phyloP scores from a whole-genome alignment of 768 basidiomycete species.

The Wakefieldia striispora region DNA sequence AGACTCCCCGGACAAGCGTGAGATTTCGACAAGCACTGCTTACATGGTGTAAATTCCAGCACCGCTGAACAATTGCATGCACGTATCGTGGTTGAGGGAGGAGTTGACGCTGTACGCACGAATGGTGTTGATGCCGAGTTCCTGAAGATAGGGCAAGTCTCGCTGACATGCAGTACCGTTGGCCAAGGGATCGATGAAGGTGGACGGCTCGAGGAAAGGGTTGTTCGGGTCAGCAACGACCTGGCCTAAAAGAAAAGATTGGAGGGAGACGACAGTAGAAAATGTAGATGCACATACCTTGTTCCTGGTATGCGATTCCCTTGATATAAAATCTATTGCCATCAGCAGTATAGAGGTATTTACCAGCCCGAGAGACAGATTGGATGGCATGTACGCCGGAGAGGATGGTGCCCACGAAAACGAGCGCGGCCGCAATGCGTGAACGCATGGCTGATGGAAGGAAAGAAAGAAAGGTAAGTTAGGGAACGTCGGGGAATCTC shows the following conservation, averaged over 20 bases:
- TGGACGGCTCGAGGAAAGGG: conserved; percentile 67
- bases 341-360: conserved; percentile 76
- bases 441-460: conserved; percentile 26
- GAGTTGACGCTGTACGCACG: conserved; percentile 88
- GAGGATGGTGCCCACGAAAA: conserved; percentile 41
- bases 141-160: conserved; percentile 73
- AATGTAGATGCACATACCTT: conserved; percentile 46
- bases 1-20: conserved; percentile 1
- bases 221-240: conserved; percentile 48
- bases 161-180: conserved; percentile 65
- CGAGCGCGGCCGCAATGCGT: conserved; percentile 27
- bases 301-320: conserved; percentile 81
- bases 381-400: conserved; percentile 63
- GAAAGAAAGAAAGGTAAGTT: conserved; percentile 3
- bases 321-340: conserved; percentile 87
- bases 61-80: conserved; percentile 73
- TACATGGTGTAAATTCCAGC: conserved; percentile 91
- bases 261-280: not conserved
- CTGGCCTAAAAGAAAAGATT: conserved; percentile 27
- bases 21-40: conserved; percentile 26
- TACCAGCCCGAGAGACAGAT: conserved; percentile 65
- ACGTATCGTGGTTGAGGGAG: conserved; percentile 78
- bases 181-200: conserved; percentile 78
- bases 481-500: conserved; percentile 3
- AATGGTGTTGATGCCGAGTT: conserved; percentile 77